These are phyloP conservation scores for Dillenia suffruticosa DNA, from an alignment of 164 flowering plant genomes.

Conservation along the genomic window DNA sequence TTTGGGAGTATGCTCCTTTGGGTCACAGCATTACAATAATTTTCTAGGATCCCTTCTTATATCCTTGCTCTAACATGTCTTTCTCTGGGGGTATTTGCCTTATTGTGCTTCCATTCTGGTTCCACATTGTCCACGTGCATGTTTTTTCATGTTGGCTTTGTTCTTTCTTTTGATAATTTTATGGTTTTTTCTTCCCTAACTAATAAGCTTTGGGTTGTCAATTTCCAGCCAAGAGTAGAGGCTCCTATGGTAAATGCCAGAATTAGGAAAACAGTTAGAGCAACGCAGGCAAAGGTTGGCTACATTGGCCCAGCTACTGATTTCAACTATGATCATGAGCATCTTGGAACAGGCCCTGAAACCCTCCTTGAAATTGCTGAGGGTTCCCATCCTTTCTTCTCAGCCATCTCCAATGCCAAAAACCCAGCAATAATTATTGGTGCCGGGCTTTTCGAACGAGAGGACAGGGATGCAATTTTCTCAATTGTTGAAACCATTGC, in stretches of 20 bases:
- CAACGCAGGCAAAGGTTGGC: slow-evolving; percentile 87
- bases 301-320: slow-evolving; percentile 88
- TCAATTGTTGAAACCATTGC: slow-evolving; percentile 71
- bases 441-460: slow-evolving; percentile 78
- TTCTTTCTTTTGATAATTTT: neutral
- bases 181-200: neutral
- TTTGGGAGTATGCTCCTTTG: too few relatives aligned
- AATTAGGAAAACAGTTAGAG: slow-evolving; percentile 79
- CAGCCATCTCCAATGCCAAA: slow-evolving; percentile 66
- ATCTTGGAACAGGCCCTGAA: slow-evolving; percentile 86
- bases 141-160: neutral
- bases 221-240: slow-evolving; percentile 89
- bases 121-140: neutral
- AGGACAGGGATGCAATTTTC: slow-evolving; percentile 74
- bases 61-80: too few relatives aligned
- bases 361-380: slow-evolving; percentile 82
- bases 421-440: slow-evolving; percentile 89
- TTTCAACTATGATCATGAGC: slow-evolving; percentile 76
- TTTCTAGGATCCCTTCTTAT: too few relatives aligned
- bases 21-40: too few relatives aligned
- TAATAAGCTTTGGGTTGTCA: neutral
- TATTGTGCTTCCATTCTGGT: too few relatives aligned
- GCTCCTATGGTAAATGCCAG: slow-evolving; percentile 99
- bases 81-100: too few relatives aligned
- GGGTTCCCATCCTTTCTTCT: slow-evolving; percentile 75